Conservation (phyloP, 208 protist species). For the Acanthamoeba sp. region DNA sequence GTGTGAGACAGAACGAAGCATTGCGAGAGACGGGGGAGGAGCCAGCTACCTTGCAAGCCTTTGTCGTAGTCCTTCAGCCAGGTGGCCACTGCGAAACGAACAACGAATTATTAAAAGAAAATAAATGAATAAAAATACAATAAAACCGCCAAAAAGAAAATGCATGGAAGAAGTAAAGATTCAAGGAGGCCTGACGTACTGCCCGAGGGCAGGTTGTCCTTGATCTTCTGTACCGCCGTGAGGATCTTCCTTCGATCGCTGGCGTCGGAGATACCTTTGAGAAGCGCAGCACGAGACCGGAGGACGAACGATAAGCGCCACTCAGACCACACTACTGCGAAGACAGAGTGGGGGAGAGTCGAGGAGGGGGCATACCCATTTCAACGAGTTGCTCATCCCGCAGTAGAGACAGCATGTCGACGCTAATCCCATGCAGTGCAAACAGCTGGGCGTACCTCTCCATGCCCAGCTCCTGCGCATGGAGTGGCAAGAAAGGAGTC, state of each 20-base stretch:
- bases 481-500: too few relatives aligned
- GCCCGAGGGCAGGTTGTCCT: conserved; percentile 56
- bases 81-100: not conserved
- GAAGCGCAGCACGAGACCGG: too few relatives aligned
- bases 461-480: conserved; percentile 6
- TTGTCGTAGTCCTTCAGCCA: conserved; percentile 25
- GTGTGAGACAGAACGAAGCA: not conserved
- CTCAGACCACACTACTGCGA: too few relatives aligned
- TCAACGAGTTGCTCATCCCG: conserved; percentile 15
- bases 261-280: conserved; percentile 29
- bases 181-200: not conserved
- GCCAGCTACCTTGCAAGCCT: not conserved
- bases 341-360: not conserved
- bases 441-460: conserved; percentile 27
- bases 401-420: conserved; percentile 54
- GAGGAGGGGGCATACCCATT: not conserved
- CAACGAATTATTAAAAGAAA: too few relatives aligned
- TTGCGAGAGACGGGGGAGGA: not conserved
- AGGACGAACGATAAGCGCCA: too few relatives aligned
- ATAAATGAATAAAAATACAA: too few relatives aligned
- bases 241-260: conserved; percentile 37
- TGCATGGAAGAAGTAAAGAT: too few relatives aligned
- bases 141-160: not conserved
- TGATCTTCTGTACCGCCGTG: conserved; percentile 64
- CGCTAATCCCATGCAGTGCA: conserved; percentile 23